These are phyloP conservation scores for Antitrichia curtipendula DNA, from an alignment of 225 moss, liverwort and hornwort genomes.

Conservation along the genomic window DNA sequence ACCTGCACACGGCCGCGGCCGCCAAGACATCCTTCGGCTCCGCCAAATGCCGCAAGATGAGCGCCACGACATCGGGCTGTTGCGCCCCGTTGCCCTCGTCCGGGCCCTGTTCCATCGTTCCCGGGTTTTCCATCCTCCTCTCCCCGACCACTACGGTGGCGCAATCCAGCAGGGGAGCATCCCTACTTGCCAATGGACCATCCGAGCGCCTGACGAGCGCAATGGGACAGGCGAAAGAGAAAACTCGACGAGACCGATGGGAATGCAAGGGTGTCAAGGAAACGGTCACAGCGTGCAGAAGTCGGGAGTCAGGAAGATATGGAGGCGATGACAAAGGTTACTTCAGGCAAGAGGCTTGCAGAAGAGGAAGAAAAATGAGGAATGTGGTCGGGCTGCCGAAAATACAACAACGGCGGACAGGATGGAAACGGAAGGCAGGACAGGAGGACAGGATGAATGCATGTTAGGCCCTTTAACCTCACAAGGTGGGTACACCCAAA, in stretches of 20 bases:
- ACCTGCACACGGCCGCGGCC: slow-evolving; percentile 56
- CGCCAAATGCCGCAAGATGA: slow-evolving; percentile 25
- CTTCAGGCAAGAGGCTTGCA: background rate
- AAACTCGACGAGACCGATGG: background rate
- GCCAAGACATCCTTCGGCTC: slow-evolving; percentile 40
- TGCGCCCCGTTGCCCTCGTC: background rate
- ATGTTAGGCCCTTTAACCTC: too few species aligned
- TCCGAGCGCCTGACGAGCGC: background rate
- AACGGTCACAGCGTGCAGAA: background rate
- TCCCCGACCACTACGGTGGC: background rate
- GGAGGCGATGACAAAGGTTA: background rate
- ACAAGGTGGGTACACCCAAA: too few species aligned
- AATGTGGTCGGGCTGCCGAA: background rate
- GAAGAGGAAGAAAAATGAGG: background rate
- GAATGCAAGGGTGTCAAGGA: too few species aligned
- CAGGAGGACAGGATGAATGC: background rate
- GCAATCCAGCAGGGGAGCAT: background rate
- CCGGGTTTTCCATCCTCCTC: background rate
- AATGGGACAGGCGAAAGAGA: background rate
- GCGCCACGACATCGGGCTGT: slow-evolving; percentile 39
- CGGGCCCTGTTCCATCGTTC: background rate
- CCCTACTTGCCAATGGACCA: background rate
- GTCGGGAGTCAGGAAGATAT: background rate
- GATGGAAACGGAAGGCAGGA: background rate
- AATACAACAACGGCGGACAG: background rate